Percentiles rank a stretch among this genome's conserved stretches.
Evolutionary conservation across 2,329 filamentous ascomycete genomes (phyloP).

Genomic region (Apiospora saccharicola): DNA sequence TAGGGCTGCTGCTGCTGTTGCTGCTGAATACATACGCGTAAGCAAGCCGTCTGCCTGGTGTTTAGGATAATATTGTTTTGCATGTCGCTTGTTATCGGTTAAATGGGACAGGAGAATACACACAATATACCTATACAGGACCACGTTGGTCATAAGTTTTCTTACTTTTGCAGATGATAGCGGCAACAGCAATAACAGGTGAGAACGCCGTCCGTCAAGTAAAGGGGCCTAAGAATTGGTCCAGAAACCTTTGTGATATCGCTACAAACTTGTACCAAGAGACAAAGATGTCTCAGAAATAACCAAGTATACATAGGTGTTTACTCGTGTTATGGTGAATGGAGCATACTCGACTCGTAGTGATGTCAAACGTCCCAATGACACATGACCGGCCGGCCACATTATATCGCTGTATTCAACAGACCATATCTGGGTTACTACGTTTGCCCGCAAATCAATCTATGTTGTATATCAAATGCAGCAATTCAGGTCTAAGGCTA

Average conservation of each 20-base stretch:
- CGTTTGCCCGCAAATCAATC: neutral
- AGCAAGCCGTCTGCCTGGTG: neutral
- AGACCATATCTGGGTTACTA: neutral
- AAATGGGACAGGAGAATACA: neutral
- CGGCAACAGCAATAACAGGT: too few species aligned
- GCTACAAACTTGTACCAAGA: too few species aligned
- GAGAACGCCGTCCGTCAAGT: neutral
- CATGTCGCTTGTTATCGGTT: neutral
- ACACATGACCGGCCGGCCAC: neutral
- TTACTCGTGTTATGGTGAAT: neutral
- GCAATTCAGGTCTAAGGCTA: neutral
- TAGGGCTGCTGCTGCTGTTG: neutral
- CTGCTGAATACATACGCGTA: neutral
- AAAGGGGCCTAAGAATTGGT: neutral
- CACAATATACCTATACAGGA: neutral
- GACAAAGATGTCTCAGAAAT: neutral
- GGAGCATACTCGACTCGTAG: neutral
- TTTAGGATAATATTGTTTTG: neutral
- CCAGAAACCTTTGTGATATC: too few species aligned
- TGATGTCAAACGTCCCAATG: neutral
- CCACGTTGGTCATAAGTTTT: neutral
- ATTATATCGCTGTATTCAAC: neutral
- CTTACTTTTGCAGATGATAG: neutral
- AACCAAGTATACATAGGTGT: neutral
- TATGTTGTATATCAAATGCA: neutral